These are phyloP conservation scores for Hypsizygus marmoreus DNA, from an alignment of 768 basidiomycete genomes.

Conservation along the genomic window DNA sequence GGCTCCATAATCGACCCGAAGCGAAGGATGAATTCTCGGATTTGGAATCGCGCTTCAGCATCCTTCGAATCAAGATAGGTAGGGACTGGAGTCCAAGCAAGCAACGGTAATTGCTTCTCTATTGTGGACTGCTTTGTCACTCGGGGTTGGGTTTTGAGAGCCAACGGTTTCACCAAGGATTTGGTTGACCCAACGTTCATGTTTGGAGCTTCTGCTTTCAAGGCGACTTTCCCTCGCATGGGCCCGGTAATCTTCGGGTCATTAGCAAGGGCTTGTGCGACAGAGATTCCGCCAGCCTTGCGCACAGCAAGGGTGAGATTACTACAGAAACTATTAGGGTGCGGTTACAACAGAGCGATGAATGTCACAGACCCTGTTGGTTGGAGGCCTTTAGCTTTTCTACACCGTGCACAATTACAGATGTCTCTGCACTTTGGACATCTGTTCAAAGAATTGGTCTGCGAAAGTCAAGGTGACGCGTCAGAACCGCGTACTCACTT, in stretches of 20 bases:
- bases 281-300: slow-evolving; percentile 6
- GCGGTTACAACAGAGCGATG: too few relatives aligned
- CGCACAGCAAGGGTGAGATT: neutral
- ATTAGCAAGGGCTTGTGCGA: neutral
- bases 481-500: slow-evolving; percentile 37
- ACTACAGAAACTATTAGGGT: too few relatives aligned
- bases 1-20: slow-evolving; percentile 57
- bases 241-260: neutral
- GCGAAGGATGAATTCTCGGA: slow-evolving; percentile 74
- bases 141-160: slow-evolving; percentile 5
- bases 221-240: slow-evolving; percentile 10
- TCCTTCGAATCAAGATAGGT: slow-evolving; percentile 44
- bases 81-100: slow-evolving; percentile 57
- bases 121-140: slow-evolving; percentile 27
- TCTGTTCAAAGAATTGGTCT: slow-evolving; percentile 34
- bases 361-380: slow-evolving; percentile 52
- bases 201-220: slow-evolving; percentile 9
- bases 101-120: slow-evolving; percentile 41
- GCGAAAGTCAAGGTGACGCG: neutral
- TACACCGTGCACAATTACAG: slow-evolving; percentile 70
- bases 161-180: neutral
- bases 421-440: slow-evolving; percentile 68
- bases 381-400: slow-evolving; percentile 61
- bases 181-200: neutral
- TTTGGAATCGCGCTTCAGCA: slow-evolving; percentile 63